These are phyloP conservation scores for Ogataea chonburiensis DNA, from an alignment of 805 yeast genomes.

Conservation along the genomic window DNA sequence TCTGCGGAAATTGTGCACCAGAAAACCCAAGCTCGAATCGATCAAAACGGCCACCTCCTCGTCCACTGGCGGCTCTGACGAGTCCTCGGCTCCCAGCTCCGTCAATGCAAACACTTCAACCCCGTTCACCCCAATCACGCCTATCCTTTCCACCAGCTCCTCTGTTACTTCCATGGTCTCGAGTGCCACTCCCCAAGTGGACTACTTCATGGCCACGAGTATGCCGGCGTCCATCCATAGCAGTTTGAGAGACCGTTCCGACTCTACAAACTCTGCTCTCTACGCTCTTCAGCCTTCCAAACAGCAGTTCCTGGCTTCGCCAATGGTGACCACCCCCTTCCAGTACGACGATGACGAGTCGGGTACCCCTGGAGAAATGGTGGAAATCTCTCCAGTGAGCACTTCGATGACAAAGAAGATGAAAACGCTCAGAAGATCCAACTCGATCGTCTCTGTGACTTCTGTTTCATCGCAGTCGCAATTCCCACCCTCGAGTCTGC, in stretches of 20 bases:
- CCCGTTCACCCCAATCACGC: conserved; percentile 25
- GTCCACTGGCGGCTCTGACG: conserved; percentile 11
- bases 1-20: conserved; percentile 17
- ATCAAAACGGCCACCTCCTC: conserved; percentile 1
- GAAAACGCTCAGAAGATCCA: conserved; percentile 30
- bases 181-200: conserved; percentile 10
- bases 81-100: conserved; percentile 13
- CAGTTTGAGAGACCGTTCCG: conserved; percentile 19
- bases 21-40: conserved; percentile 17
- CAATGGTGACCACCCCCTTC: conserved; percentile 20
- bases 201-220: neutral
- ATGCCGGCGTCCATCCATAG: neutral
- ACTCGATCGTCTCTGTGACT: conserved; percentile 29
- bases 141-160: conserved; percentile 27
- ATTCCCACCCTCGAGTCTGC: conserved; percentile 18
- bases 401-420: conserved; percentile 29
- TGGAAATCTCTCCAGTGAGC: conserved; percentile 28
- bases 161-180: conserved; percentile 21
- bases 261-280: conserved; percentile 21
- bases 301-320: conserved; percentile 15
- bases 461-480: conserved; percentile 25
- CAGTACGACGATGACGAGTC: conserved; percentile 21
- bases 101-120: conserved; percentile 4
- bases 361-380: conserved; percentile 4
- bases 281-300: conserved; percentile 9